Evolutionary conservation across 148 eudicot genomes (phyloP).

Genomic region (Rheum nobile): DNA sequence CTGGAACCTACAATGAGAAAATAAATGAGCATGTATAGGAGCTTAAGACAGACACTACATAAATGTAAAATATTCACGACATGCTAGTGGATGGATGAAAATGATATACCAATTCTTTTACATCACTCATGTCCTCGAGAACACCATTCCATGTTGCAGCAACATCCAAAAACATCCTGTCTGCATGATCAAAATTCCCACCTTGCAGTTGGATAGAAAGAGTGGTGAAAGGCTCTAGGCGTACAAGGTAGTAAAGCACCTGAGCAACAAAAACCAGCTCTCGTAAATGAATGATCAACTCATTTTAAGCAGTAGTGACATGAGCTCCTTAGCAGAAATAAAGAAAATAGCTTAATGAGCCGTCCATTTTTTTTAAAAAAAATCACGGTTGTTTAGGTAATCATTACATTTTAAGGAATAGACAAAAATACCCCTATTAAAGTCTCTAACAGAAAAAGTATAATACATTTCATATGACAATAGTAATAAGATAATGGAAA

Average conservation of each 20-base stretch:
- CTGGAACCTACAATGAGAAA: constrained; percentile 62
- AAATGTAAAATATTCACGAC: not conserved
- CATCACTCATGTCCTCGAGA: constrained; percentile 98
- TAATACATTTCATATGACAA: not conserved
- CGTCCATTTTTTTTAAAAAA: not conserved
- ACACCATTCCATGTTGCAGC: constrained; percentile 93
- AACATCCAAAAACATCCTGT: constrained; percentile 96
- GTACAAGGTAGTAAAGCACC: constrained; percentile 85
- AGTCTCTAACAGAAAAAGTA: too few relatives aligned
- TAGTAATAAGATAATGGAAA: not conserved
- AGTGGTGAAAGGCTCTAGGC: constrained; percentile 95
- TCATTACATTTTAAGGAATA: not conserved
- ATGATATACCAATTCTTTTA: constrained; percentile 79
- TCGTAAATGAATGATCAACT: not conserved
- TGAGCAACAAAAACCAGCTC: constrained; percentile 19
- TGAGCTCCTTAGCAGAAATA: not conserved
- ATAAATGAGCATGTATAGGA: not conserved
- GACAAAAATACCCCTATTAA: not conserved
- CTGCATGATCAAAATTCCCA: constrained; percentile 97
- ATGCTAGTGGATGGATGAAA: not conserved
- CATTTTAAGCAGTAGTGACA: not conserved
- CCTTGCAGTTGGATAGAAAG: constrained; percentile 92
- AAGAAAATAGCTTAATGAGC: not conserved
- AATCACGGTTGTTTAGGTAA: not conserved
- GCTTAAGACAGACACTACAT: not conserved